Percentiles rank a stretch among this genome's conserved stretches.
Evolutionary conservation across 495 filamentous ascomycete genomes (phyloP).

Genomic region (Amphirosellinia nigrospora): DNA sequence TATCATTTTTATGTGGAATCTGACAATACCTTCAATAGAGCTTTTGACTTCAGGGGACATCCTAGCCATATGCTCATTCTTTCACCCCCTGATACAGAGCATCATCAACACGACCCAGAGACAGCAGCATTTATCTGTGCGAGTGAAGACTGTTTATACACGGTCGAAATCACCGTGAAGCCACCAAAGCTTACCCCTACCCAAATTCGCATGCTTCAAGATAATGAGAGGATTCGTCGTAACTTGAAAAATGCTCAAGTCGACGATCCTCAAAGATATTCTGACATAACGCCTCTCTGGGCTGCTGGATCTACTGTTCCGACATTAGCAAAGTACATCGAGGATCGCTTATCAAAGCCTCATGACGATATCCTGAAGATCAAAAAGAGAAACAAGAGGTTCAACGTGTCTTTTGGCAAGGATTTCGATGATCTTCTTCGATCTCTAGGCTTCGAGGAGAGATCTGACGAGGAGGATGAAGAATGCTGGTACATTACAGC

Average conservation of each 20-base stretch:
- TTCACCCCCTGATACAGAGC: not conserved
- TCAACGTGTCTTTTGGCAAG: conserved; percentile 69
- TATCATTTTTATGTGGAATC: conserved; percentile 36
- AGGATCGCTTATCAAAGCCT: conserved; percentile 22
- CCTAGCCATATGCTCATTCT: conserved; percentile 37
- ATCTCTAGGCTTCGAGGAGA: conserved; percentile 64
- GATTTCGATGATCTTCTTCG: conserved; percentile 67
- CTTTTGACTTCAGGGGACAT: conserved; percentile 23
- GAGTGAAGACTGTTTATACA: conserved; percentile 57
- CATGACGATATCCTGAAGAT: conserved; percentile 56
- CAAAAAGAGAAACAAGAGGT: conserved; percentile 72
- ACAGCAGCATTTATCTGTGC: conserved; percentile 64
- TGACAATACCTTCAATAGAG: conserved; percentile 11
- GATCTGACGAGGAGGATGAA: conserved; percentile 33
- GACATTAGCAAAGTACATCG: conserved; percentile 18
- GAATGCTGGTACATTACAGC: conserved; percentile 36
- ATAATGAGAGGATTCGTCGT: conserved; percentile 58
- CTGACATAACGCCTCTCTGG: conserved; percentile 54
- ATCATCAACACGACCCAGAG: not conserved
- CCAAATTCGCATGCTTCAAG: conserved; percentile 59
- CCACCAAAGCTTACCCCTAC: conserved; percentile 44
- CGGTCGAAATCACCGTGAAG: conserved; percentile 60
- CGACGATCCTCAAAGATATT: conserved; percentile 64
- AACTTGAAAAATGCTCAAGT: conserved; percentile 60
- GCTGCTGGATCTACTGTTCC: conserved; percentile 49